These are phyloP conservation scores for Symbiodinium natans DNA, from an alignment of 73 alveolate genomes.

Conservation along the genomic window DNA sequence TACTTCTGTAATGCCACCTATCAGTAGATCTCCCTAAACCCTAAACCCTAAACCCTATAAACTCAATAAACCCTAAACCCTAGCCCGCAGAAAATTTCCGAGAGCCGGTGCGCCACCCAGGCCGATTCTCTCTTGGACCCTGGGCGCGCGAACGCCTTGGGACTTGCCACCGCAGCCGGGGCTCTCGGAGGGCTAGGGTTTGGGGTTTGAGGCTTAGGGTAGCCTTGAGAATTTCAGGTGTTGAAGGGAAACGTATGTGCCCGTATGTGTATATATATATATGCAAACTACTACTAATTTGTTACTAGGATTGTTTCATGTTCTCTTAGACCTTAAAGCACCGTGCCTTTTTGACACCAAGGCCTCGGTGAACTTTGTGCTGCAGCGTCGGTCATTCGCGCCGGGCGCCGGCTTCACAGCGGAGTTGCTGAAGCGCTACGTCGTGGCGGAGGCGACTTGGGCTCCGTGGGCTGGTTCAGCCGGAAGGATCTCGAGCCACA, in stretches of 20 bases:
- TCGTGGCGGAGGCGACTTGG: constrained; percentile 57
- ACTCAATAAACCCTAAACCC: background rate
- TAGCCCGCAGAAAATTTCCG: background rate
- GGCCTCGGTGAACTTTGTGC: constrained; percentile 89
- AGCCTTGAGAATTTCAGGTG: background rate
- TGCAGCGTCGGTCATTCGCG: constrained; percentile 84
- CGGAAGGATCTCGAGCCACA: background rate
- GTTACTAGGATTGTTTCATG: too few species aligned
- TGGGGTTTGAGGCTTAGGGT: background rate
- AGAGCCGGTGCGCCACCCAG: background rate
- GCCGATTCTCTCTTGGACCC: constrained; percentile 55
- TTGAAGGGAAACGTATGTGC: too few species aligned
- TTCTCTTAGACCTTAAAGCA: too few species aligned
- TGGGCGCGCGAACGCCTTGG: constrained; percentile 68
- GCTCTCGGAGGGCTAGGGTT: background rate
- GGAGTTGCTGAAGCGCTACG: constrained; percentile 52
- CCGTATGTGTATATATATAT: too few species aligned
- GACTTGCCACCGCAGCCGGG: constrained; percentile 65
- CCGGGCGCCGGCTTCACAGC: constrained; percentile 53
- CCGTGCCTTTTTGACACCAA: too few species aligned
- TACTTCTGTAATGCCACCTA: too few species aligned
- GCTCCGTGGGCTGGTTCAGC: too few species aligned
- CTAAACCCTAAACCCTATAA: too few species aligned
- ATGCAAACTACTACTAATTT: too few species aligned
- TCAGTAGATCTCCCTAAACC: too few species aligned